These are phyloP conservation scores for Xylaria venustula DNA, from an alignment of 495 filamentous ascomycete genomes.

Conservation along the genomic window DNA sequence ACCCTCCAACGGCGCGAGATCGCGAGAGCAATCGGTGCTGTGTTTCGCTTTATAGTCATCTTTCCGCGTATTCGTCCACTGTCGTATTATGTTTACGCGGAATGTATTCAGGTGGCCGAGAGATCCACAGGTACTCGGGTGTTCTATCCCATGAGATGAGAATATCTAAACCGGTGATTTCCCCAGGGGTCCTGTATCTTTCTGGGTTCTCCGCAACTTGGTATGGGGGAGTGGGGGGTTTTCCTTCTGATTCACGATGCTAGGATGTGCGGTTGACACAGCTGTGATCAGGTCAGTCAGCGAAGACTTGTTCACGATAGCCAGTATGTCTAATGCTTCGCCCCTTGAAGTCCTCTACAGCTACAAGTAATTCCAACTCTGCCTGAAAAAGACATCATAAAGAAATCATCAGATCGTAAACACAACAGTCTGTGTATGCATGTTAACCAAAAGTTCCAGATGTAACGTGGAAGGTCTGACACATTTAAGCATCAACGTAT, in stretches of 20 bases:
- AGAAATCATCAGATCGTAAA: too few relatives aligned
- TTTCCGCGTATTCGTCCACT: background rate
- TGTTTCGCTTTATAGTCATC: background rate
- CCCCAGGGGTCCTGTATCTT: background rate
- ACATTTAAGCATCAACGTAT: too few relatives aligned
- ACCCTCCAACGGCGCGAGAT: background rate
- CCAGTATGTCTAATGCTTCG: too few relatives aligned
- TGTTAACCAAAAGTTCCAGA: too few relatives aligned
- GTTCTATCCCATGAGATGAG: background rate
- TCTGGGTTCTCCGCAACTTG: background rate
- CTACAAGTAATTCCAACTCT: too few relatives aligned
- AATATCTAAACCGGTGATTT: constrained; percentile 5
- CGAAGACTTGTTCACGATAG: too few relatives aligned
- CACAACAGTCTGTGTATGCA: too few relatives aligned
- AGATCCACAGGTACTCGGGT: background rate
- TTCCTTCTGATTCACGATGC: background rate
- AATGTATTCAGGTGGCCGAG: background rate
- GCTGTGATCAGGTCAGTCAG: background rate
- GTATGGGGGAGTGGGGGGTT: background rate
- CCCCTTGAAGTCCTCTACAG: too few relatives aligned
- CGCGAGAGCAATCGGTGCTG: background rate
- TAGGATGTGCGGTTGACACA: background rate
- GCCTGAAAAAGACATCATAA: too few relatives aligned
- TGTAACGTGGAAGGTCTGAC: too few relatives aligned
- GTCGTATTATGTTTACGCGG: background rate